These are phyloP conservation scores for Cubamyces lactineus DNA, from an alignment of 768 basidiomycete genomes.

Conservation along the genomic window DNA sequence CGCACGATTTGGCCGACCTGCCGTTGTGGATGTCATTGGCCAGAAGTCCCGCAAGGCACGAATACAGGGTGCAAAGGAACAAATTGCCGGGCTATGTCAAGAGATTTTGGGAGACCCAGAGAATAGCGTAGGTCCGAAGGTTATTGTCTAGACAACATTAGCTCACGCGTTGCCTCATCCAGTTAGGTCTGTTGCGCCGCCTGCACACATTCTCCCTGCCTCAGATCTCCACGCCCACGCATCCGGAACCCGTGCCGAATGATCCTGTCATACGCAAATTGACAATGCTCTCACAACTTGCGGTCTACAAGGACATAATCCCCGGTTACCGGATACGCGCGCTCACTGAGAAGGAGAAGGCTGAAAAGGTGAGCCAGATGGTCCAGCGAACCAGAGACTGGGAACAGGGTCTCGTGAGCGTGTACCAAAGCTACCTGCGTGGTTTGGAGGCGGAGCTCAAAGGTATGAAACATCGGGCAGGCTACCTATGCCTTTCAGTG, in stretches of 20 bases:
- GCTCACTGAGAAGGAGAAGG: conserved; percentile 87
- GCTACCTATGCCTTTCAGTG: conserved; percentile 23
- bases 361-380: conserved; percentile 93
- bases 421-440: conserved; percentile 89
- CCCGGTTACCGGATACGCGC: conserved; percentile 95
- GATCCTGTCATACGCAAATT: conserved; percentile 85
- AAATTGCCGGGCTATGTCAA: conserved; percentile 91
- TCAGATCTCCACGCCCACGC: conserved; percentile 70
- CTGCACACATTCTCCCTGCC: conserved; percentile 86
- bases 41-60: conserved; percentile 67
- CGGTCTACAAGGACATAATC: conserved; percentile 94
- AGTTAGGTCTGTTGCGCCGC: conserved; percentile 89
- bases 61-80: conserved; percentile 84
- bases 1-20: conserved; percentile 84
- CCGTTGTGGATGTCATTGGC: conserved; percentile 71
- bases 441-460: conserved; percentile 86
- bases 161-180: conserved; percentile 18
- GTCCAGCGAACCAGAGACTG: conserved; percentile 89
- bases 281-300: conserved; percentile 86
- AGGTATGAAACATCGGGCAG: conserved; percentile 49
- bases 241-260: conserved; percentile 72
- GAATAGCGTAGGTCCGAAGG: conserved; percentile 69
- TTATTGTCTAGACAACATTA: conserved; percentile 4
- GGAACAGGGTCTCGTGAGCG: conserved; percentile 89
- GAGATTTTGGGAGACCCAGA: conserved; percentile 95